Percentiles rank a stretch among this genome's conserved stretches.
Conservation (phyloP, 2,329 filamentous ascomycete genomes). For the Neonectria punicea region DNA sequence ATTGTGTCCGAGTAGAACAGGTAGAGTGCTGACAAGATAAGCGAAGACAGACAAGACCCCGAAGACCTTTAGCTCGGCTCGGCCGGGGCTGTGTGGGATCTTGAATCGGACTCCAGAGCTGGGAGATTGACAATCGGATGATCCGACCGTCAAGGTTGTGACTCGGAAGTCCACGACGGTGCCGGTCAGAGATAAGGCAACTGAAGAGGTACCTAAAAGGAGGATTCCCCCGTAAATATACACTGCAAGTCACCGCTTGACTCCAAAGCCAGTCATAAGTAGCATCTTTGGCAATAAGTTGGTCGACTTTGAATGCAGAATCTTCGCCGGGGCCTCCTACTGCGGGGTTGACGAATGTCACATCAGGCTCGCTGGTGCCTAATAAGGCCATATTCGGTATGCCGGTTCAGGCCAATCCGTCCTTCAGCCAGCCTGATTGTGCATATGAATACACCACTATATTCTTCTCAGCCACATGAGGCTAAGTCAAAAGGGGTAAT, state of each 20-base stretch:
- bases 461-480: no score
- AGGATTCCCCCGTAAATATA: not conserved
- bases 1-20: not conserved
- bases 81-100: not conserved
- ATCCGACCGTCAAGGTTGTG: not conserved
- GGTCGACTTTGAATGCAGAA: not conserved
- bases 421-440: no score
- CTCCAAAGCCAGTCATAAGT: not conserved
- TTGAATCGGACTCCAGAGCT: not conserved
- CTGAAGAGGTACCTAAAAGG: not conserved
- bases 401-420: no score
- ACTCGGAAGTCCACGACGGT: not conserved
- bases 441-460: no score
- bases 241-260: not conserved
- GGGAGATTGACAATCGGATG: not conserved
- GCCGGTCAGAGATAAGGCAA: not conserved
- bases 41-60: not conserved
- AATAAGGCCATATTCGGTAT: no score
- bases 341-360: not conserved
- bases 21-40: not conserved
- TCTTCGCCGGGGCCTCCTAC: not conserved
- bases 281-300: not conserved
- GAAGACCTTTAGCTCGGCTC: not conserved
- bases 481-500: no score
- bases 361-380: no score